phyloP scores from a whole-genome alignment of 768 basidiomycete genomes.

The Kwoniella sp. region DNA sequence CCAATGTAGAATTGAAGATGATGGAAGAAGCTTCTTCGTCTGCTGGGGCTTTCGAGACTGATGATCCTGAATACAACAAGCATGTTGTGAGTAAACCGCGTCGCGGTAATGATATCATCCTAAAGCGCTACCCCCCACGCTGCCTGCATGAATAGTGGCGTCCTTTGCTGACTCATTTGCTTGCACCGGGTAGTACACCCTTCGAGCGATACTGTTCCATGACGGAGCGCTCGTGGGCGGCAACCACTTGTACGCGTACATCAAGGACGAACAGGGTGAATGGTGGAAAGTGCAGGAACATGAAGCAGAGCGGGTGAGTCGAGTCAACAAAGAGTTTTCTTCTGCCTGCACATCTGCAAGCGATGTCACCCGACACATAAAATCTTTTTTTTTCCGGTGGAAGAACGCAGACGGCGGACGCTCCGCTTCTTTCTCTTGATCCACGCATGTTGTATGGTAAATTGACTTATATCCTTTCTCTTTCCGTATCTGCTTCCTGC shows the following conservation, averaged over 20 bases:
- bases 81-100: slow-evolving; percentile 34
- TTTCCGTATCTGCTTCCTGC: slow-evolving; percentile 13
- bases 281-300: slow-evolving; percentile 51
- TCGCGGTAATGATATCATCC: neutral
- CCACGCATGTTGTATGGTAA: no score
- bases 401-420: no score
- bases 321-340: neutral
- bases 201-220: slow-evolving; percentile 39
- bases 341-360: no score
- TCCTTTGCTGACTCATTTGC: slow-evolving; percentile 5
- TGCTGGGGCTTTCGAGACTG: slow-evolving; percentile 38
- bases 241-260: slow-evolving; percentile 42
- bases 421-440: no score
- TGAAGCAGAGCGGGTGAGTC: slow-evolving; percentile 31
- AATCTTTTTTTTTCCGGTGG: no score
- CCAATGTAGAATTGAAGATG: slow-evolving; percentile 28
- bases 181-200: slow-evolving; percentile 24
- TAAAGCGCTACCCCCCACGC: no score
- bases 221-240: slow-evolving; percentile 39
- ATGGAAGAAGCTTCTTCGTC: slow-evolving; percentile 24
- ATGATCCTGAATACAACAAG: slow-evolving; percentile 35
- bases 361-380: no score
- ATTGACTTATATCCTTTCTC: no score
- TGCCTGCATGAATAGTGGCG: no score
- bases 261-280: slow-evolving; percentile 27